A percentile compares a stretch with the other conserved stretches of the same genome.
Conservation (phyloP, 345 rosid genomes). For the Populus nigra region DNA sequence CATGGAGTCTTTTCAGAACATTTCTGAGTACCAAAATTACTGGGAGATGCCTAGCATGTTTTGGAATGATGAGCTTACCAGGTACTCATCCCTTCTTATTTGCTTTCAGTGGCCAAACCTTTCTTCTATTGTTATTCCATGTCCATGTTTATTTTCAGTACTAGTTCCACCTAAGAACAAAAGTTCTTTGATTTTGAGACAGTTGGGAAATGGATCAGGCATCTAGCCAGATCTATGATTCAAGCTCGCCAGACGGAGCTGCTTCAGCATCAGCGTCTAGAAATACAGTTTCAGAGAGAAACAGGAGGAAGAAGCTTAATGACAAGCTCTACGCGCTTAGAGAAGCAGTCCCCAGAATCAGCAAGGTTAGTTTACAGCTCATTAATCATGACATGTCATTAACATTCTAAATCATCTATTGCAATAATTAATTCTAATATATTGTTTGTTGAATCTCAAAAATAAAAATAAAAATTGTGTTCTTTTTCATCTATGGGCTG, state of each 20-base stretch:
- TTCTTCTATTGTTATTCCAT: neutral
- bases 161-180: neutral
- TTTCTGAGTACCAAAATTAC: slow-evolving; percentile 51
- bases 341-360: slow-evolving; percentile 89
- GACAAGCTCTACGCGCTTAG: slow-evolving; percentile 85
- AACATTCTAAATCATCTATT: too few species aligned
- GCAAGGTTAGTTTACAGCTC: slow-evolving; percentile 46
- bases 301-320: slow-evolving; percentile 81
- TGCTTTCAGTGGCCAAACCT: neutral
- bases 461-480: too few species aligned
- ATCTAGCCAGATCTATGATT: slow-evolving; percentile 46
- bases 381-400: neutral
- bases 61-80: slow-evolving; percentile 53
- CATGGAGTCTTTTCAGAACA: slow-evolving; percentile 32
- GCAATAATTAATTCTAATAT: too few species aligned
- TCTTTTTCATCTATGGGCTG: neutral
- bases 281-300: slow-evolving; percentile 84
- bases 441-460: neutral
- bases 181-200: neutral
- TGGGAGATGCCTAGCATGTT: slow-evolving; percentile 56
- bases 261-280: slow-evolving; percentile 68
- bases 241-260: slow-evolving; percentile 93
- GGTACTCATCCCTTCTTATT: neutral
- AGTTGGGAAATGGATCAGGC: slow-evolving; percentile 25
- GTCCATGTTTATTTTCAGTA: too few species aligned